Percentiles rank a stretch among this genome's conserved stretches.
These are phyloP conservation scores for Calonectria pteridis DNA, from an alignment of 2,329 filamentous ascomycete species.

Conservation along the genomic window DNA sequence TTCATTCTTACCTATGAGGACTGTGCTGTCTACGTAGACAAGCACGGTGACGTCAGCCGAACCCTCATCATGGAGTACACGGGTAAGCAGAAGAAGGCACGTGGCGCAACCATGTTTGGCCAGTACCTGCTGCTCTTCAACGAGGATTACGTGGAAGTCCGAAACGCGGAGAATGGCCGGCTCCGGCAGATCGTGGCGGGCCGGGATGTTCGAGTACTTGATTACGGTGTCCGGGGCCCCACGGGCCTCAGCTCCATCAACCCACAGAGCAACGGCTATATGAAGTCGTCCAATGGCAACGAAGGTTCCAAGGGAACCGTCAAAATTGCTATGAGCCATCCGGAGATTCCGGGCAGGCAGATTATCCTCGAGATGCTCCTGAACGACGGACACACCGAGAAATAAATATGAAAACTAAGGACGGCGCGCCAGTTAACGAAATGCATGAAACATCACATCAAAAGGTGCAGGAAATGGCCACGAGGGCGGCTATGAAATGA, in stretches of 20 bases:
- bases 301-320: slow-evolving; percentile 78
- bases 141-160: slow-evolving; percentile 95
- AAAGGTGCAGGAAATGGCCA: slow-evolving; percentile 5
- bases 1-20: slow-evolving; percentile 96
- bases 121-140: slow-evolving; percentile 95
- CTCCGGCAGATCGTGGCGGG: slow-evolving; percentile 95
- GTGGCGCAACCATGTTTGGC: slow-evolving; percentile 88
- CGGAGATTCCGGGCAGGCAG: slow-evolving; percentile 85
- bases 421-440: slow-evolving; percentile 5
- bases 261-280: slow-evolving; percentile 52
- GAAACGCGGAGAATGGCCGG: slow-evolving; percentile 95
- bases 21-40: slow-evolving; percentile 97
- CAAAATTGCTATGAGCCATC: slow-evolving; percentile 96
- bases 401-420: slow-evolving; percentile 26
- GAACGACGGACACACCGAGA: slow-evolving; percentile 83
- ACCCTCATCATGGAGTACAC: slow-evolving; percentile 99
- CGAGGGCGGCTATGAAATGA: slow-evolving; percentile 12
- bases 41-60: slow-evolving; percentile 94
- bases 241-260: slow-evolving; percentile 61
- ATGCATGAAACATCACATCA: slow-evolving; percentile 18
- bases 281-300: slow-evolving; percentile 51
- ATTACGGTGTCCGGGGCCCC: slow-evolving; percentile 80
- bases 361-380: slow-evolving; percentile 92
- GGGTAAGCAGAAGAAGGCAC: slow-evolving; percentile 84
- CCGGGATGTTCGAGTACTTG: slow-evolving; percentile 88